Percentiles rank a stretch among this genome's conserved stretches.
These are phyloP conservation scores for Saitozyma sp. DNA, from an alignment of 768 basidiomycete species.

Conservation along the genomic window DNA sequence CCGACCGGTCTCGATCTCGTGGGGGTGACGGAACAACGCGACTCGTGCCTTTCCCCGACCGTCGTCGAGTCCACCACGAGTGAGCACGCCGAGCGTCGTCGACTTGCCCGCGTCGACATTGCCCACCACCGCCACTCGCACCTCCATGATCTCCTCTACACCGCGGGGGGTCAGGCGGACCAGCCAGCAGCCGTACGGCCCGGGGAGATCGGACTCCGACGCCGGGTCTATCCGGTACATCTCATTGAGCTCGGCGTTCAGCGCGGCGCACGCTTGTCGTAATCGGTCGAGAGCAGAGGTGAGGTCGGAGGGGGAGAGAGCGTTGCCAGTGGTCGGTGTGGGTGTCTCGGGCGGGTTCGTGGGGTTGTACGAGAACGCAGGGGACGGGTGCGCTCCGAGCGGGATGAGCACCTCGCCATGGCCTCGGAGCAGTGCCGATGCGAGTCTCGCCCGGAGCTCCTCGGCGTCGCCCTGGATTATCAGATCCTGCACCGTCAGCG, in stretches of 20 bases:
- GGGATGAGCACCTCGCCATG: constrained; percentile 52
- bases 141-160: constrained; percentile 61
- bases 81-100: constrained; percentile 89
- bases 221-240: constrained; percentile 35
- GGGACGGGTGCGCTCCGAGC: constrained; percentile 46
- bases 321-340: constrained; percentile 8
- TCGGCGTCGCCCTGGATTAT: constrained; percentile 18
- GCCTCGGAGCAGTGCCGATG: constrained; percentile 13
- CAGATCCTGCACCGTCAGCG: constrained; percentile 1
- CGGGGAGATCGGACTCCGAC: constrained; percentile 1
- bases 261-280: constrained; percentile 11
- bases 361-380: constrained; percentile 29
- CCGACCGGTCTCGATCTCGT: constrained; percentile 92
- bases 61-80: constrained; percentile 65
- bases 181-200: constrained; percentile 42
- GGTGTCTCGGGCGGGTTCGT: constrained; percentile 7
- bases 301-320: constrained; percentile 24
- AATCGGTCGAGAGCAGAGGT: constrained; percentile 35
- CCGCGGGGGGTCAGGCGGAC: constrained; percentile 39
- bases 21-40: constrained; percentile 90
- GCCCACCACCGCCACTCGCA: constrained; percentile 92
- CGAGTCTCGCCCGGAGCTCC: constrained; percentile 24
- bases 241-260: constrained; percentile 44
- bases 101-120: constrained; percentile 86
- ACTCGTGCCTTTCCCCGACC: constrained; percentile 61